These are phyloP conservation scores for Salvia splendens DNA, from an alignment of 257 asterid genomes.

Conservation along the genomic window DNA sequence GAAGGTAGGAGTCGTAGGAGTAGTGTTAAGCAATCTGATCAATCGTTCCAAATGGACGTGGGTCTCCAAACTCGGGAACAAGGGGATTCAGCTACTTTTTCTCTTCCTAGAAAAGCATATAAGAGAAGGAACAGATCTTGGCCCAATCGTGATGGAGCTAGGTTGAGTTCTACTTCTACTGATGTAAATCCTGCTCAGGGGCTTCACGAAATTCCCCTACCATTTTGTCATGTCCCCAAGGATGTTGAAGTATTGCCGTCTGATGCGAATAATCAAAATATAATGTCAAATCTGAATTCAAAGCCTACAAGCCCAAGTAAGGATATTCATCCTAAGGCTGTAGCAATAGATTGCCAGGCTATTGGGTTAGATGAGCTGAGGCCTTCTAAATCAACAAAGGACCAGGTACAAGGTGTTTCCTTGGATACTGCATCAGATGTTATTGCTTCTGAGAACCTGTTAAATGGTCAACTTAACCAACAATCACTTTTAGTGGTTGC, in stretches of 20 bases:
- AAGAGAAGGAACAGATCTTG: constrained; percentile 67
- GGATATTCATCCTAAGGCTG: constrained; percentile 42
- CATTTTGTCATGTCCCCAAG: constrained; percentile 47
- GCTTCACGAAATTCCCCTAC: constrained; percentile 51
- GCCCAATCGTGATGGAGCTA: constrained; percentile 64
- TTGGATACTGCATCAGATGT: constrained; percentile 34
- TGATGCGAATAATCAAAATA: constrained; percentile 43
- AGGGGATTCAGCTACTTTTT: constrained; percentile 59
- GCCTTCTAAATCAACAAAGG: constrained; percentile 44
- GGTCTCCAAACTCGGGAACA: constrained; percentile 46
- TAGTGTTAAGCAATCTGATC: constrained; percentile 46
- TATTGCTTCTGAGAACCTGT: constrained; percentile 40
- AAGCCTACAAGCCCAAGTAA: constrained; percentile 45
- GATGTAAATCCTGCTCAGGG: constrained; percentile 58
- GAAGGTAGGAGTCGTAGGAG: constrained; percentile 56
- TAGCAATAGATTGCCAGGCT: constrained; percentile 38
- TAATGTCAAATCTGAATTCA: constrained; percentile 36
- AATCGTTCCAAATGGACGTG: constrained; percentile 45
- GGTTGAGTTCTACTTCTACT: constrained; percentile 58
- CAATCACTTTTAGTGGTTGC: constrained; percentile 39
- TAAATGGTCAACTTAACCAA: constrained; percentile 45
- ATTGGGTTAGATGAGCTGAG: constrained; percentile 43
- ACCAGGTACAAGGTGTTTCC: constrained; percentile 37
- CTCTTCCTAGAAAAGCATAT: constrained; percentile 70
- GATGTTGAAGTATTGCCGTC: constrained; percentile 46